Evolutionary conservation across 129 eudicot species (phyloP), one percentile per base, ranked within the genome.

Genomic region (Flaveria ramosissima): DNA sequence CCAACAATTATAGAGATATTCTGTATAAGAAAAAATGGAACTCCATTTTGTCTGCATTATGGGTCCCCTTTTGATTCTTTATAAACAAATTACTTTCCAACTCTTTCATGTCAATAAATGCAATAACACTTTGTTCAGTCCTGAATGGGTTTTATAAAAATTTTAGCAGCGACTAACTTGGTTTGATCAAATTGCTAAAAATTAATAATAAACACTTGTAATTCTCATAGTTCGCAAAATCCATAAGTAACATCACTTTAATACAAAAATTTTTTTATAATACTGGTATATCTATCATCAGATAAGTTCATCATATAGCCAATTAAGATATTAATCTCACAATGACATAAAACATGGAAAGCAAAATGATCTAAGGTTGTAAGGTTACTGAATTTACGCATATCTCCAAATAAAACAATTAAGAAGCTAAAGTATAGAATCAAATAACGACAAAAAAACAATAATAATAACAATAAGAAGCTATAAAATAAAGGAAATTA

Each of bases 311-410:
- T 50, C 56, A 45, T 9, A 45, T 45, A 2, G 50, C 14, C 50
- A 45, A 45, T 2, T 45, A 45, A 45, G 14, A 45, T 45, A 45
- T 45, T 50, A 14, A 50, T 50, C 13, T 53, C 60, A 17, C 60
- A 53, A 53, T 53, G 60, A 53, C 60, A 53, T 53, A n/a, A 52
- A 53, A 53, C 60, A n/a, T n/a, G 59, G 19, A 53, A 53, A 52
- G 59, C 2, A 52, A 53, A 53, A 53, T 53, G 23, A 50, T 15
- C 17, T 6, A 15, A 50, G 19, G 56, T 17, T 50, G 56, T 15
- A 50, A 50, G 7, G 19, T 50, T 15, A 50, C 7, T 50, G 20
- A 13, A 50, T 50, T 13, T 50, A 50, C 20, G 15, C 56, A 50
- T 30, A 30, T 50, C 56, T 50, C 19, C 56, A 50, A 50, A 50